phyloP scores from a whole-genome alignment of 2,329 filamentous ascomycete genomes.

The Fusarium sublunatum region DNA sequence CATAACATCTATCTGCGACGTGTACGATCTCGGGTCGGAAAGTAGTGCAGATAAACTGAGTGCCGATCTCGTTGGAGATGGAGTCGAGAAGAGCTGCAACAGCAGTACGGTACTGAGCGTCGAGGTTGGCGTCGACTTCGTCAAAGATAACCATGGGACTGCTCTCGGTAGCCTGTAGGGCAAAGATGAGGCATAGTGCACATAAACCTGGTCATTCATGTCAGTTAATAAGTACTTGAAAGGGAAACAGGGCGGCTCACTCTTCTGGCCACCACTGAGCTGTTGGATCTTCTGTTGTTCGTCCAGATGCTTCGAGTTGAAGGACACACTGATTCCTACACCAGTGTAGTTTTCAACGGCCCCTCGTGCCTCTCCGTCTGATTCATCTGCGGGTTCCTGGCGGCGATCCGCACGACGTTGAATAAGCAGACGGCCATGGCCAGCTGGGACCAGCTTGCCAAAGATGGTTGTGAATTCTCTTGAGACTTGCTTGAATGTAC shows the following conservation, averaged over 20 bases:
- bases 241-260: constrained; percentile 63
- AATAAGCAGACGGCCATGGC: constrained; percentile 90
- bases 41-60: constrained; percentile 97
- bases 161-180: constrained; percentile 97
- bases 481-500: constrained; percentile 98
- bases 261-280: constrained; percentile 96
- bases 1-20: constrained; percentile 97
- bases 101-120: constrained; percentile 96
- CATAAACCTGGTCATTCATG: constrained; percentile 74
- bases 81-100: constrained; percentile 89
- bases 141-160: constrained; percentile 99
- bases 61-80: constrained; percentile 74
- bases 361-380: constrained; percentile 74
- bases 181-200: constrained; percentile 96
- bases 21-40: constrained; percentile 97
- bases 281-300: constrained; percentile 99
- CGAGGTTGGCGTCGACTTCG: constrained; percentile 97
- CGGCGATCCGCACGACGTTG: constrained; percentile 86
- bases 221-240: constrained; percentile 3
- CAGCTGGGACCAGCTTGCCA: constrained; percentile 92
- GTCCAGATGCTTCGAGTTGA: constrained; percentile 95
- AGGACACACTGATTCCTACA: constrained; percentile 96
- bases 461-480: constrained; percentile 94
- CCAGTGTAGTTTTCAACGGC: constrained; percentile 95
- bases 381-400: constrained; percentile 65